Conservation (phyloP, 805 yeast genomes). For the Diddensiella transvaalensis region DNA sequence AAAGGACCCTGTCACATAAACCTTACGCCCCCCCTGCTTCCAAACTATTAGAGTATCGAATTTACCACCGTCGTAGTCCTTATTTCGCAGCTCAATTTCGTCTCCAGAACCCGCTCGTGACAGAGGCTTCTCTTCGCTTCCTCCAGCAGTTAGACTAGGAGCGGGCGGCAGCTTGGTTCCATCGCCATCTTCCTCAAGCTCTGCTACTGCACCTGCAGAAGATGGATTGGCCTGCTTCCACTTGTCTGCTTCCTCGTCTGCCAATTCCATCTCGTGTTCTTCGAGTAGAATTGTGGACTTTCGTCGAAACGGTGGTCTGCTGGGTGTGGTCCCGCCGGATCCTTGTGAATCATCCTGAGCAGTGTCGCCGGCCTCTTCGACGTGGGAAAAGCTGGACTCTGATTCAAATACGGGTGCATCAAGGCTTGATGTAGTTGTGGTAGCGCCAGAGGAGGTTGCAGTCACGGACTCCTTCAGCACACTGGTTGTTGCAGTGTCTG, state of each 20-base stretch:
- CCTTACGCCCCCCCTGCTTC: conserved; percentile 96
- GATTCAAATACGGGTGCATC: background rate
- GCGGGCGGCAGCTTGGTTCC: background rate
- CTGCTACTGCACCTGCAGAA: background rate
- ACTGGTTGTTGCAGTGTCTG: conserved; percentile 12
- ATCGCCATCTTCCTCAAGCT: background rate
- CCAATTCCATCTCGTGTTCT: conserved; percentile 44
- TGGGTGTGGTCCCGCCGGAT: background rate
- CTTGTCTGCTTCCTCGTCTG: conserved; percentile 41
- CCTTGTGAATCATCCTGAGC: background rate
- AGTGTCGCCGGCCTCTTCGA: conserved; percentile 5
- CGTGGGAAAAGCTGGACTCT: conserved; percentile 15
- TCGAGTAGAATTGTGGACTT: conserved; percentile 72
- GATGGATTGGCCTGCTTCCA: conserved; percentile 37
- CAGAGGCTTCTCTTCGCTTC: conserved; percentile 28
- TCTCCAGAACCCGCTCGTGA: conserved; percentile 34
- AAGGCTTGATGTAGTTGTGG: background rate
- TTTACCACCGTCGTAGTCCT: conserved; percentile 21
- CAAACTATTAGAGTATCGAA: conserved; percentile 71
- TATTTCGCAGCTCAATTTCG: conserved; percentile 28
- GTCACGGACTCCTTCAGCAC: conserved; percentile 16
- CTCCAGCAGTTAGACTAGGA: background rate
- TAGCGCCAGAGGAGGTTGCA: conserved; percentile 6
- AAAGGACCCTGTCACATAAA: conserved; percentile 94
- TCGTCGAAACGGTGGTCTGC: conserved; percentile 39